Percentiles rank a stretch among this genome's conserved stretches.
Evolutionary conservation across 192 early-diverging fungal genomes (phyloP).

Genomic region (Backusella mclennaniae): DNA sequence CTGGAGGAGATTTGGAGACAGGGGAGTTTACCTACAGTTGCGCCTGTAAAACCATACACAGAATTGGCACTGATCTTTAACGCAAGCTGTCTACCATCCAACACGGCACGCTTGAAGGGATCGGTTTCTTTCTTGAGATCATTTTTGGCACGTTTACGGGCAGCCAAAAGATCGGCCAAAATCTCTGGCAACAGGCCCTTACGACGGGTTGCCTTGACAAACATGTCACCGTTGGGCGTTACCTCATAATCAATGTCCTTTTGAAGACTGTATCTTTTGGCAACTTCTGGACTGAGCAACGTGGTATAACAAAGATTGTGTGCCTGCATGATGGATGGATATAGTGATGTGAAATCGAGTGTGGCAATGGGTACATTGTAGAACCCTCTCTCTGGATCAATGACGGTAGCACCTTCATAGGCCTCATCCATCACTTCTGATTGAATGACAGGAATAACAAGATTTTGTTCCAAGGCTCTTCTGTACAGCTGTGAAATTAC

Average conservation of each 20-base stretch:
- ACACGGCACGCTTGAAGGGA: slow-evolving; percentile 89
- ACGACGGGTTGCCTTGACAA: slow-evolving; percentile 71
- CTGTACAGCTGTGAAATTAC: slow-evolving; percentile 97
- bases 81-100: slow-evolving; percentile 96
- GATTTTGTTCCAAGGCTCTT: slow-evolving; percentile 74
- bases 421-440: slow-evolving; percentile 79
- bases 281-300: slow-evolving; percentile 54
- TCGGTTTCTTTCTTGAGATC: slow-evolving; percentile 97
- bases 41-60: slow-evolving; percentile 97
- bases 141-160: slow-evolving; percentile 89
- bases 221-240: slow-evolving; percentile 91
- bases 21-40: slow-evolving; percentile 87
- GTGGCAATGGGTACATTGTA: slow-evolving; percentile 97
- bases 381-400: slow-evolving; percentile 92
- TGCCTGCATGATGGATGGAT: slow-evolving; percentile 99
- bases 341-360: slow-evolving; percentile 96
- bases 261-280: slow-evolving; percentile 64
- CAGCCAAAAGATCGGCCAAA: slow-evolving; percentile 83
- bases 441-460: slow-evolving; percentile 88
- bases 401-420: slow-evolving; percentile 95
- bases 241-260: slow-evolving; percentile 82
- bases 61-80: slow-evolving; percentile 93
- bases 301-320: slow-evolving; percentile 99
- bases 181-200: slow-evolving; percentile 89
- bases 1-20: slow-evolving; percentile 92